phyloP scores from a whole-genome alignment of 352 stramenopile genomes.

The Phytophthora colocasiae region DNA sequence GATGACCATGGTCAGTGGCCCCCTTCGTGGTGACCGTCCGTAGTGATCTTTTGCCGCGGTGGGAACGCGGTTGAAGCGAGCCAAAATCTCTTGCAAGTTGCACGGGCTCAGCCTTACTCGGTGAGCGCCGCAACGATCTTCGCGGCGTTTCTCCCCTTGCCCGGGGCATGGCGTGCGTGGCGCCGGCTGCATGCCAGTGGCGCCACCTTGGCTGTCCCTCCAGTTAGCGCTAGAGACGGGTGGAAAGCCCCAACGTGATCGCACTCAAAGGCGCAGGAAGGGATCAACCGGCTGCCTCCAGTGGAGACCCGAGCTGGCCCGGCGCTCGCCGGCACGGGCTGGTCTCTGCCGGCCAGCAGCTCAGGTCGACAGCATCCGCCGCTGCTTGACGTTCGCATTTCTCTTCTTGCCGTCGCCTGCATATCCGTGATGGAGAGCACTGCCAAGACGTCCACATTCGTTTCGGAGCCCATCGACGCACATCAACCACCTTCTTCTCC shows the following conservation, averaged over 20 bases:
- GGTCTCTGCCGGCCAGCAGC: conserved; percentile 24
- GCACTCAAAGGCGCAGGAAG: neutral
- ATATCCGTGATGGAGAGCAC: conserved; percentile 24
- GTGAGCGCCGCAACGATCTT: conserved; percentile 1
- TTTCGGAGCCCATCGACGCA: conserved; percentile 24
- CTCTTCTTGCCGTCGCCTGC: conserved; percentile 15
- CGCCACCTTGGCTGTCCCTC: conserved; percentile 31
- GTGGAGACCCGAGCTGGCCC: conserved; percentile 5
- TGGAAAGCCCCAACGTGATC: conserved; percentile 25
- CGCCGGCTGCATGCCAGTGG: conserved; percentile 32
- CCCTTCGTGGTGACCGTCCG: neutral
- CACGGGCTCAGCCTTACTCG: neutral
- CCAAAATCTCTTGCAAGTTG: neutral
- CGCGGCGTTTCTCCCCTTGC: conserved; percentile 29
- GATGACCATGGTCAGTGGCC: conserved; percentile 2
- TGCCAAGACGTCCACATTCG: conserved; percentile 21
- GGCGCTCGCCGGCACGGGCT: conserved; percentile 4
- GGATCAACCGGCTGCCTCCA: conserved; percentile 7
- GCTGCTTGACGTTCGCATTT: conserved; percentile 22
- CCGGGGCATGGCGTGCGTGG: conserved; percentile 33
- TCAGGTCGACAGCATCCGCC: conserved; percentile 6
- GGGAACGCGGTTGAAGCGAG: conserved; percentile 8
- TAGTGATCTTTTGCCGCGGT: conserved; percentile 17
- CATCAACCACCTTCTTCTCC: conserved; percentile 3
- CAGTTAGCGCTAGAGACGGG: conserved; percentile 35